Evolutionary conservation across 768 basidiomycete genomes (phyloP), one percentile per base, ranked within the genome.

Genomic region (Pleurotus eryngii): DNA sequence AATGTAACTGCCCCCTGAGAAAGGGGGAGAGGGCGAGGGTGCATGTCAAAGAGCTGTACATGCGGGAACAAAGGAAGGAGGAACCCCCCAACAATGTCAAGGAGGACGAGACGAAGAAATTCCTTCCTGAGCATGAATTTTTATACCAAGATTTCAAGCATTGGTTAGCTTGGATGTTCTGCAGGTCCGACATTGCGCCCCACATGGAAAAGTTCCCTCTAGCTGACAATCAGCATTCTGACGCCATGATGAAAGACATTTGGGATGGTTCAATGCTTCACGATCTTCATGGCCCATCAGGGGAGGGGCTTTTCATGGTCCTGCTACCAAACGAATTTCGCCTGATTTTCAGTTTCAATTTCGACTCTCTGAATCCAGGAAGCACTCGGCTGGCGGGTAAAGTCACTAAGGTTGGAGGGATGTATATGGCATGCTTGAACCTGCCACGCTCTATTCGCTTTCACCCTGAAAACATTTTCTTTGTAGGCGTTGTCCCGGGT

Each of bases 401-500:
- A 43, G 42, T 43, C 1, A 9, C 42, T 3, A 17, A 43, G 14
- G 20, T 43, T 9, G 42, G 42, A n/a, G 42, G 42, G 7, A 43
- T 43, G 42, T 43, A 43, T 12, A 43, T 43, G 15, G 42, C 20
- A 20, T 43, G 42, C 42, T 15, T 43, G 42, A 43, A 43, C 42
- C 42, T 43, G n/a, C 42, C 42, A 15, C 42, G 42, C 11, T 43
- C 42, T 9, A 43, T 43, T 20, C 15, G 42, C 11, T 43, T 43
- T 20, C 42, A 64, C 26, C 46, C 61, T 0, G 71, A 76, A 57
- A 71, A 76, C 49, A 68, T 72, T 49, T 73, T 72, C 54, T 49
- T 76, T 8, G 69, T 64, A 22, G 70, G 67, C 0, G 62, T 76
- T 1, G 69, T 76, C 12, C 73, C 75, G 47, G 73, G 73, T 0